Base-by-base conservation (phyloP, 1,284 basidiomycete species). In the Peniophora sp. region DNA sequence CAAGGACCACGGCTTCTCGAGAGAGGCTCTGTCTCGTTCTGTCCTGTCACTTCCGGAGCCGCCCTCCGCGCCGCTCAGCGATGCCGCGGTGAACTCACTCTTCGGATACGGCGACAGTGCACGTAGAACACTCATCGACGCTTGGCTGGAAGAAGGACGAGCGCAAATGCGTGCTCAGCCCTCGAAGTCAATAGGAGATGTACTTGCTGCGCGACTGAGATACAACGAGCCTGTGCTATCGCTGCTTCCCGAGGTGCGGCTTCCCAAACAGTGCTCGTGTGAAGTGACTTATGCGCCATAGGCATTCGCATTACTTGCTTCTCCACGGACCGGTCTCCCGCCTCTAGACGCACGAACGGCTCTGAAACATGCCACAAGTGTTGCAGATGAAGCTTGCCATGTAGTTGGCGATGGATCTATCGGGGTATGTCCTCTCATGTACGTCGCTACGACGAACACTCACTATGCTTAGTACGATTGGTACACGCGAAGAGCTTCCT, bases 91-190 rank as follows among this genome's bases (percentile, higher is more conserved):
- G n/a, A 78, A 81, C 3, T 72, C 83, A 3, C 69, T 91, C 2
- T 91, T 90, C 65, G 88, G 88, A 2, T 55, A 61, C n/a, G 87
- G 83, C 19, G 77, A 85, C 48, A 66, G 75, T 36, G 85, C 88
- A 0, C 69, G 80, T 14, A 71, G 75, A 49, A 75, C 75, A 2
- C 70, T 91, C n/a, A 72, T 89, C 39, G 63, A 71, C 6, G 83
- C 80, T 1, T 91, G 89, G 88, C 59, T 90, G 35, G 74, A 79
- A 12, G 77, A 83, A 54, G 85, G 84, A 1, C 61, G 79, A n/a
- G 57, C 59, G 16, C 65, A 72, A 23, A 87, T 89, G 79, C 63
- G 59, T 45, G 52, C 41, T 45, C 56, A 54, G 32, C 52, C 56
- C 0, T 47, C 61, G 16, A 56, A 65, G 11, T 66, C 66, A 16